Percentiles rank a stretch among this genome's conserved stretches.
Conservation (phyloP, 2,329 filamentous ascomycete species). For the Colletotrichum gigasporum region DNA sequence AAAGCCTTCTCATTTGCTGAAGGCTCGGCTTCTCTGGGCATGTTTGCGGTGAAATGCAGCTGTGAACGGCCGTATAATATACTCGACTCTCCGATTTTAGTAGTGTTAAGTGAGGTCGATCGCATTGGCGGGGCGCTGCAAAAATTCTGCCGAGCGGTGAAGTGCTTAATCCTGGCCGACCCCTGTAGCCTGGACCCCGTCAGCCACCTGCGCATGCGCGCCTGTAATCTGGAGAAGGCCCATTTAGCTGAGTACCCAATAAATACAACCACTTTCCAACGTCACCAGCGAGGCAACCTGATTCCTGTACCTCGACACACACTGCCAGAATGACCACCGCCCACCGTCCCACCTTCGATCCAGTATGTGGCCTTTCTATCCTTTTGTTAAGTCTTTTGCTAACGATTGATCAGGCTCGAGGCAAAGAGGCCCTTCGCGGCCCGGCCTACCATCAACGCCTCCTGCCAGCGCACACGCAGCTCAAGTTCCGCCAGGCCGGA, state of each 20-base stretch:
- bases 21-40: constrained; percentile 93
- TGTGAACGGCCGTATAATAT: constrained; percentile 30
- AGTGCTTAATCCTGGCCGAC: background rate
- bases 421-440: constrained; percentile 93
- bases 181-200: constrained; percentile 14
- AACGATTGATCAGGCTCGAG: constrained; percentile 71
- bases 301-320: background rate
- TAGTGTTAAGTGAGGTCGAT: constrained; percentile 32
- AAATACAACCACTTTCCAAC: background rate
- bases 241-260: constrained; percentile 6
- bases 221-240: background rate
- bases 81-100: background rate
- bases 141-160: constrained; percentile 63
- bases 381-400: constrained; percentile 32
- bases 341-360: constrained; percentile 94
- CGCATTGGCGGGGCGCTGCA: constrained; percentile 34
- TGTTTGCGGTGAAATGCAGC: constrained; percentile 50
- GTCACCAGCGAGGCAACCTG: background rate
- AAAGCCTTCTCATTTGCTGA: constrained; percentile 91
- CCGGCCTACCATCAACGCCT: constrained; percentile 96
- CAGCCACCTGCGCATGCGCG: constrained; percentile 5
- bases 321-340: constrained; percentile 68
- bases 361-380: constrained; percentile 62
- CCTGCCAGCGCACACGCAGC: constrained; percentile 89
- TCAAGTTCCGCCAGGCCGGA: constrained; percentile 88